phyloP scores from a whole-genome alignment of 2,329 filamentous ascomycete species.

The Diaporthe vaccinii region DNA sequence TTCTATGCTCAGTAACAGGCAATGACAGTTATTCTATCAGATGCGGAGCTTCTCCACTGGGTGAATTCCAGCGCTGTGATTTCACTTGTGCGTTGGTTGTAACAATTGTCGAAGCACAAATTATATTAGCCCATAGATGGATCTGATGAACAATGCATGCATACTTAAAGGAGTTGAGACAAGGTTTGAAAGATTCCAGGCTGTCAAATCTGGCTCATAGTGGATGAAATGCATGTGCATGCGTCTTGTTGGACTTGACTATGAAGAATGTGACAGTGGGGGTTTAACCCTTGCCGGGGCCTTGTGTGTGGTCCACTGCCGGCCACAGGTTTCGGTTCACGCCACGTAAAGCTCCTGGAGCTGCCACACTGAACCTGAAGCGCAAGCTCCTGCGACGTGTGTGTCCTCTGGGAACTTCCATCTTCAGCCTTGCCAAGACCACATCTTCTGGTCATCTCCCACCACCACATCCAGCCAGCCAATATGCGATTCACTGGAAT shows the following conservation, averaged over 20 bases:
- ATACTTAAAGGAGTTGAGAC: background rate
- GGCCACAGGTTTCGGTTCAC: conserved; percentile 22
- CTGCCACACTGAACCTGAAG: background rate
- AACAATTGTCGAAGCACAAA: background rate
- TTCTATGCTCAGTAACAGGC: background rate
- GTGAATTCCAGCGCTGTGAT: background rate
- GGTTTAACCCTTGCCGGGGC: conserved; percentile 2
- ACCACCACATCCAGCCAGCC: conserved; percentile 32
- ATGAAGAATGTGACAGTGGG: background rate
- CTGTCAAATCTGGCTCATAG: background rate
- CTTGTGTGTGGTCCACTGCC: background rate
- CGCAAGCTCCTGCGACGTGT: conserved; percentile 26
- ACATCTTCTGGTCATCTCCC: conserved; percentile 30
- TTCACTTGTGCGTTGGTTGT: background rate
- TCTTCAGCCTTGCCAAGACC: conserved; percentile 31
- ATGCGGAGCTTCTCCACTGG: background rate
- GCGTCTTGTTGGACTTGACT: background rate
- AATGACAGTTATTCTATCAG: background rate
- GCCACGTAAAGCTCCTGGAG: conserved; percentile 40
- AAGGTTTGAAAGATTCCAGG: background rate
- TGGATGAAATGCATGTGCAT: background rate
- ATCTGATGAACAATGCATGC: background rate
- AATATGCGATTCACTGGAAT: conserved; percentile 58
- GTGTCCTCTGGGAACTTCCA: conserved; percentile 36
- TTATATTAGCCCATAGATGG: too few species aligned